Evolutionary conservation across 2,329 filamentous ascomycete species (phyloP).

Genomic region (Botryosphaeria dothidea): DNA sequence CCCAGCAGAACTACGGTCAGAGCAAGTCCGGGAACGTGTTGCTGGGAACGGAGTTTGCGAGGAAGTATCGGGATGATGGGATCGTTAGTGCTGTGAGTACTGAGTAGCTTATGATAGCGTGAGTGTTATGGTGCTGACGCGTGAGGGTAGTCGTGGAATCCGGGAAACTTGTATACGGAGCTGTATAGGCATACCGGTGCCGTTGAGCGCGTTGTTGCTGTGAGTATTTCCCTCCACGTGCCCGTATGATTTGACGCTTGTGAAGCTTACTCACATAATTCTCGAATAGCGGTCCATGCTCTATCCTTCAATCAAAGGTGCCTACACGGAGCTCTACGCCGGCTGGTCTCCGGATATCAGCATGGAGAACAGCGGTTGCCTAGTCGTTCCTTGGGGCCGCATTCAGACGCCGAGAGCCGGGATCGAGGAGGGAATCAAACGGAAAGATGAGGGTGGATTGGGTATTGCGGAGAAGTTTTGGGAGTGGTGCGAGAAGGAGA

Average conservation of each 20-base stretch:
- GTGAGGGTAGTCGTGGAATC: conserved; percentile 33
- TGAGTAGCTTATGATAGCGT: neutral
- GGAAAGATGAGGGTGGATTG: conserved; percentile 39
- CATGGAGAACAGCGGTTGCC: conserved; percentile 29
- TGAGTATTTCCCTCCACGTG: neutral
- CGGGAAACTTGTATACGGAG: conserved; percentile 44
- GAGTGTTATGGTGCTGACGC: neutral
- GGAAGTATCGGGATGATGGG: conserved; percentile 23
- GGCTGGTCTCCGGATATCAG: conserved; percentile 16
- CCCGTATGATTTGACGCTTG: neutral
- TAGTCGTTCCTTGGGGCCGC: conserved; percentile 51
- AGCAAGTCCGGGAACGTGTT: conserved; percentile 32
- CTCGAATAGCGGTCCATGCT: neutral
- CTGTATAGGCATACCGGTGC: conserved; percentile 31
- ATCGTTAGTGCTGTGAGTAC: conserved; percentile 23
- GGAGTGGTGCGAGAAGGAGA: conserved; percentile 43
- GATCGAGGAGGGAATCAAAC: conserved; percentile 32
- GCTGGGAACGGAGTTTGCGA: conserved; percentile 27
- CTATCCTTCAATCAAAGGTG: conserved; percentile 14
- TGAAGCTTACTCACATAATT: neutral
- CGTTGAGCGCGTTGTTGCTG: neutral
- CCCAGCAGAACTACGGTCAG: conserved; percentile 25
- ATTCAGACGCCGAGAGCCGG: conserved; percentile 36
- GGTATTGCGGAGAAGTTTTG: conserved; percentile 42
- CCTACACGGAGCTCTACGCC: conserved; percentile 19